phyloP scores from a whole-genome alignment of 169 alveolate genomes.

The Plasmodium blacklocki region DNA sequence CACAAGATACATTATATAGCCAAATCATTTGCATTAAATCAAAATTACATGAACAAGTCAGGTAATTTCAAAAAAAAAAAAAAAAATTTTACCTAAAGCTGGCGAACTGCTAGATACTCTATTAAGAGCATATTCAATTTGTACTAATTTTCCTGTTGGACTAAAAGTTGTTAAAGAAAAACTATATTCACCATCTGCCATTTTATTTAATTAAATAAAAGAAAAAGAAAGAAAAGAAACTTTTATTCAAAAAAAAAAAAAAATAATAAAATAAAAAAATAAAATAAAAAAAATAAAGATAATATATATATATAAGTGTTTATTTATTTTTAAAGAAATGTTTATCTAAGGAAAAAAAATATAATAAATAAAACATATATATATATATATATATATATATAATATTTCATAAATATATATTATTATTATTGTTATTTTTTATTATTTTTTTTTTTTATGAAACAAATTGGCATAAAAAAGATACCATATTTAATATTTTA shows the following conservation, averaged over 20 bases:
- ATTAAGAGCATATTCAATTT: conserved; percentile 97
- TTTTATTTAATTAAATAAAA: conserved; percentile 22
- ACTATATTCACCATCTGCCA: conserved; percentile 92
- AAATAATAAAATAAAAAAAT: neutral
- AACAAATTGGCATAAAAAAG: too few species aligned
- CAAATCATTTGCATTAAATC: neutral
- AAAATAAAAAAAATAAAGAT: neutral
- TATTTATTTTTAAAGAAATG: neutral
- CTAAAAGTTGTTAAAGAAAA: conserved; percentile 96
- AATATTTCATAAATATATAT: neutral
- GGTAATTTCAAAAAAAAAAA: neutral
- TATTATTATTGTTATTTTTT: too few species aligned
- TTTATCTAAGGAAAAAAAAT: neutral
- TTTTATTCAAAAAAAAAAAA: conserved; percentile 9
- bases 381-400: neutral
- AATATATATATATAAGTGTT: neutral
- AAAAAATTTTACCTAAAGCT: conserved; percentile 87
- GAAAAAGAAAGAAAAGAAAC: neutral
- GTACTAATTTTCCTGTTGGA: conserved; percentile 97
- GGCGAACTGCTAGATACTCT: conserved; percentile 97
- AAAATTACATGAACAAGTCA: too few species aligned
- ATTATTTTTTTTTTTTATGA: too few species aligned
- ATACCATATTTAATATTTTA: too few species aligned
- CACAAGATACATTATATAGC: too few species aligned
- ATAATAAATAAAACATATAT: neutral